Evolutionary conservation across 1,139 yeast species (phyloP).

Genomic region (Geotrichum cucujoidarum): DNA sequence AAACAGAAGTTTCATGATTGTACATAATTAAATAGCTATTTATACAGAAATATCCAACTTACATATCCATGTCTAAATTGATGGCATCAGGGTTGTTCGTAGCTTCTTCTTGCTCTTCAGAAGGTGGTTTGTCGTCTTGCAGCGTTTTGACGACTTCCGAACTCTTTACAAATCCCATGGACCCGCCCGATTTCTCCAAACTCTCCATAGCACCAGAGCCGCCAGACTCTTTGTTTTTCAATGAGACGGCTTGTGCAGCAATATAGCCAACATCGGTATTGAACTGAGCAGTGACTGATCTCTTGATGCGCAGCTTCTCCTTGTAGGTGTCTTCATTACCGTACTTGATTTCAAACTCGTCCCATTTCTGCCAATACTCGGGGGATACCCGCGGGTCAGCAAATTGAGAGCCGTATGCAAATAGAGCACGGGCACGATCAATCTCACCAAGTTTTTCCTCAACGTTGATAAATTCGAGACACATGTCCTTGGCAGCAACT

Average conservation of each 20-base stretch:
- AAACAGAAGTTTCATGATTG: slow-evolving; percentile 23
- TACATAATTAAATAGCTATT: neutral
- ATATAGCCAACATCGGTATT: slow-evolving; percentile 37
- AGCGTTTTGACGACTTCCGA: slow-evolving; percentile 22
- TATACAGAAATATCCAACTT: slow-evolving; percentile 9
- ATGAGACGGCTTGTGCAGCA: slow-evolving; percentile 29
- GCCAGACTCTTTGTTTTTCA: slow-evolving; percentile 19
- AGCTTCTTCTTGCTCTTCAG: slow-evolving; percentile 21
- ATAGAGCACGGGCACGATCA: slow-evolving; percentile 58
- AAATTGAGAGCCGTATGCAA: slow-evolving; percentile 45
- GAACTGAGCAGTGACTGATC: slow-evolving; percentile 46
- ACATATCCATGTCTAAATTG: slow-evolving; percentile 53
- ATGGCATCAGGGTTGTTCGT: slow-evolving; percentile 59
- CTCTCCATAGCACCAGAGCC: slow-evolving; percentile 19
- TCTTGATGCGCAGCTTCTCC: slow-evolving; percentile 64
- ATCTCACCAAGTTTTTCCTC: slow-evolving; percentile 50
- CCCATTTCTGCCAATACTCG: slow-evolving; percentile 62
- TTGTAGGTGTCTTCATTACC: slow-evolving; percentile 73
- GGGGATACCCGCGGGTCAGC: slow-evolving; percentile 39
- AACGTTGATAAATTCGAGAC: slow-evolving; percentile 43
- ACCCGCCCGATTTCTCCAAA: slow-evolving; percentile 32
- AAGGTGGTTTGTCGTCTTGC: slow-evolving; percentile 9
- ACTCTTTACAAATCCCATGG: slow-evolving; percentile 53
- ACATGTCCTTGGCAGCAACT: slow-evolving; percentile 33
- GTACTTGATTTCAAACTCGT: slow-evolving; percentile 59